Percentiles rank a stretch among this genome's conserved stretches.
Evolutionary conservation across 179 eudicot species (phyloP).

Genomic region (Camellia oleifera): DNA sequence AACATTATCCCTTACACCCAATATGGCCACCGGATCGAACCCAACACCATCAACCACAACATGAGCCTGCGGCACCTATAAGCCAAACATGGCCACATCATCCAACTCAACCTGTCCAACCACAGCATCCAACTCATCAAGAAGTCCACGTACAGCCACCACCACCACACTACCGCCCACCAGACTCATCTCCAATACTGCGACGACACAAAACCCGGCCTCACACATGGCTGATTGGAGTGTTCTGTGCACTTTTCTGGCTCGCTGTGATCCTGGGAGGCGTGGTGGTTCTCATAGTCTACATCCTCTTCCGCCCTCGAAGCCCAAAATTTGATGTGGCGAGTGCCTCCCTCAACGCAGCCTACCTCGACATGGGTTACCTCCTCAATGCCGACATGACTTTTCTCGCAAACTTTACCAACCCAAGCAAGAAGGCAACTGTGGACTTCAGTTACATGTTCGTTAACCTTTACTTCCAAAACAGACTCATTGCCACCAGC

Average conservation of each 20-base stretch:
- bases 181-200: not conserved
- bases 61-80: no score
- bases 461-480: not conserved
- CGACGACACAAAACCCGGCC: slow-evolving; percentile 48
- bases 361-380: slow-evolving; percentile 78
- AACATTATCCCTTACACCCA: no score
- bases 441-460: slow-evolving; percentile 14
- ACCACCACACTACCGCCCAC: not conserved
- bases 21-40: no score
- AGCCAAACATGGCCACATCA: no score
- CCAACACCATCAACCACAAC: no score
- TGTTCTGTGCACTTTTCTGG: slow-evolving; percentile 68
- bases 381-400: slow-evolving; percentile 74
- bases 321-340: slow-evolving; percentile 64
- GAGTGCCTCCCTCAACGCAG: slow-evolving; percentile 59
- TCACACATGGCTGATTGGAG: slow-evolving; percentile 60
- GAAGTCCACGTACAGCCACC: not conserved
- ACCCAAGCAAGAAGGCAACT: slow-evolving; percentile 26
- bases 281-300: slow-evolving; percentile 61
- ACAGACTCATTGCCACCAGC: slow-evolving; percentile 38
- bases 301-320: slow-evolving; percentile 63
- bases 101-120: no score
- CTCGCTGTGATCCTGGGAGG: slow-evolving; percentile 64
- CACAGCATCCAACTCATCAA: not conserved
- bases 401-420: slow-evolving; percentile 70